Evolutionary conservation across 2,329 filamentous ascomycete genomes (phyloP), one percentile per base, ranked within the genome.

Genomic region (Botrytis pseudocinerea): DNA sequence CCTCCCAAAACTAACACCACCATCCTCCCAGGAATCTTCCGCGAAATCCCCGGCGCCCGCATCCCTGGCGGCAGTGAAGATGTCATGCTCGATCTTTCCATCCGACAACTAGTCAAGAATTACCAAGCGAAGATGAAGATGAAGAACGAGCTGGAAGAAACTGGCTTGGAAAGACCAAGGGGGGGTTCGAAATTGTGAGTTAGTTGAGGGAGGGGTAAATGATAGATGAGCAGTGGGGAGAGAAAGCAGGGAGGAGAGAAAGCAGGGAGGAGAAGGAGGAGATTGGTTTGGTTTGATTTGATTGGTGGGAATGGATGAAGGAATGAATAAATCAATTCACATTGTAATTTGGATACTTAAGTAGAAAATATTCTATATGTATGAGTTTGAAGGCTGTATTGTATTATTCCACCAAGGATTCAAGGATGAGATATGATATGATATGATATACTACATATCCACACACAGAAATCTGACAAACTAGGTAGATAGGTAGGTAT

Each of bases 31-130:
- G 88, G 85, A 75, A 89, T 91, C 60, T 89, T 88, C 76, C 85
- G 89, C 38, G 90, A 92, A 78, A 89, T 91, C 0, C 88, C 89
- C 2, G 89, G 87, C 2, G 84, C 87, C 1, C 82, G 88, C 57
- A 90, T 92, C 62, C 90, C 90, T 0, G 91, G 91, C 69, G 91
- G 92, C 1, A 90, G 87, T 9, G 92, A 94, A 80, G 92, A 94
- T 80, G 91, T 94, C 2, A 85, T 93, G 83, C 83, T 93, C 18
- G 91, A 93, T 81, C 82, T 93, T 59, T 89, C 89, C 1, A 86
- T 93, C 4, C 83, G 91, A 22, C 91, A 93, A 80, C 81, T 93
- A 73, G 89, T 92, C 54, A 93, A 93, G 84, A 87, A 92, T 65
- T 93, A 89, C 80, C 84, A 88, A 78, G 83, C 82, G 35, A 35